phyloP scores from a whole-genome alignment of 208 protist genomes.

The Blechomonas ayalai region DNA sequence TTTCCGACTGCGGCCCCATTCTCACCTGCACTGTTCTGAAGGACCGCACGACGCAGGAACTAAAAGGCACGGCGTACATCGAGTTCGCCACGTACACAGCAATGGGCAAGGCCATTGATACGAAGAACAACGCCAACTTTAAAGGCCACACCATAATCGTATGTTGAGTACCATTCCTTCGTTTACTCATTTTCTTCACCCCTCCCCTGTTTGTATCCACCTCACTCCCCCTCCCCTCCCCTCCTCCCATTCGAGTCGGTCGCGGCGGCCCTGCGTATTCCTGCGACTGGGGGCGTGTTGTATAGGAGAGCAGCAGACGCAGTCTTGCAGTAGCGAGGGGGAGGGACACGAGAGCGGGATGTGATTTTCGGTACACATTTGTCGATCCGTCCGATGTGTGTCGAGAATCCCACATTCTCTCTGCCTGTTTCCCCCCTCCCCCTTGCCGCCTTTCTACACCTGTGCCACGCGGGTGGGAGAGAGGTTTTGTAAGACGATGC shows the following conservation, averaged over 20 bases:
- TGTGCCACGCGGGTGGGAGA: too few relatives aligned
- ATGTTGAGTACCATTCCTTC: conserved; percentile 33
- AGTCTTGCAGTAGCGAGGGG: too few relatives aligned
- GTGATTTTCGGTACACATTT: too few relatives aligned
- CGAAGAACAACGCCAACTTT: conserved; percentile 79
- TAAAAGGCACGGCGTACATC: conserved; percentile 82
- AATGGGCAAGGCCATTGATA: conserved; percentile 80
- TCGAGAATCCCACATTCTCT: too few relatives aligned
- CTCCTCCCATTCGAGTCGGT: conserved; percentile 3
- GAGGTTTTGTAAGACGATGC: too few relatives aligned
- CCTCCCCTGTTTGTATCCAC: conserved; percentile 1
- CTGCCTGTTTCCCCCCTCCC: too few relatives aligned
- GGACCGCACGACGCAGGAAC: conserved; percentile 66
- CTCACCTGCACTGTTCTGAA: conserved; percentile 79
- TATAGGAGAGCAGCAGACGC: too few relatives aligned
- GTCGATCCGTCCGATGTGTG: too few relatives aligned
- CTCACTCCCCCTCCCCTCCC: conserved; percentile 2
- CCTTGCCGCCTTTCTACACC: too few relatives aligned
- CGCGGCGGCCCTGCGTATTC: too few relatives aligned
- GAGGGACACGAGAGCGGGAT: too few relatives aligned
- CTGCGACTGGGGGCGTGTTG: too few relatives aligned
- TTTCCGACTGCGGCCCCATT: conserved; percentile 68
- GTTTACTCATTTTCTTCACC: neutral
- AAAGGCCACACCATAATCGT: conserved; percentile 84
- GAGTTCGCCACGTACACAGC: conserved; percentile 72